Evolutionary conservation across 176 grass and related monocot genomes (phyloP).

Genomic region (Typha latifolia): DNA sequence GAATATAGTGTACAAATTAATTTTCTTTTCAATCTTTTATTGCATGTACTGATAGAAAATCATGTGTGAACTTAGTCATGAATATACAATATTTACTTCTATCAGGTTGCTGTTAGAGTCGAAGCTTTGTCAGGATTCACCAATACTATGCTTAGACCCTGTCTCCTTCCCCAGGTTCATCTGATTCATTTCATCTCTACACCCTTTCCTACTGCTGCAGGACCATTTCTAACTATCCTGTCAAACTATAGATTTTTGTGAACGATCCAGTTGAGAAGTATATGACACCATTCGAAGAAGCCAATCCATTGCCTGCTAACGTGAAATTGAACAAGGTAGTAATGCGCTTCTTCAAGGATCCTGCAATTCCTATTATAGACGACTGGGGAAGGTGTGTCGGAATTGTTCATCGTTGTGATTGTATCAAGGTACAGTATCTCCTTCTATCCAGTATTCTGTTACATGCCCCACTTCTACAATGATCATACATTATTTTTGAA

Average conservation of each 20-base stretch:
- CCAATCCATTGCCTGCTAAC: conserved; percentile 39
- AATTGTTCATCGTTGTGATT: conserved; percentile 68
- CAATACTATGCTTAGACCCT: conserved; percentile 47
- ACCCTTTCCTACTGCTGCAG: conserved; percentile 7
- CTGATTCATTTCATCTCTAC: conserved; percentile 2
- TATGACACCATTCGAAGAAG: conserved; percentile 78
- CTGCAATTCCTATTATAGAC: conserved; percentile 59
- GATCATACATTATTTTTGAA: not conserved
- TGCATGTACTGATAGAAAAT: too few species aligned
- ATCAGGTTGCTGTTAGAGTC: conserved; percentile 72
- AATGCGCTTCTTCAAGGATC: conserved; percentile 65
- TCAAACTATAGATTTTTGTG: conserved; percentile 49
- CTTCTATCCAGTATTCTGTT: not conserved
- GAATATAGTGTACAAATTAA: too few species aligned
- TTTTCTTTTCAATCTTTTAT: too few species aligned
- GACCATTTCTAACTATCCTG: not conserved
- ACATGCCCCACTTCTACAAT: not conserved
- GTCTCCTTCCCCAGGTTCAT: conserved; percentile 58
- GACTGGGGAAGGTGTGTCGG: conserved; percentile 80
- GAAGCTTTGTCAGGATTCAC: conserved; percentile 73
- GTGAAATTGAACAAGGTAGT: conserved; percentile 43
- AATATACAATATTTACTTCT: conserved; percentile 9
- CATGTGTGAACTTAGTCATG: too few species aligned
- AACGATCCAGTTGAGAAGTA: conserved; percentile 86
- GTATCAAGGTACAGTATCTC: conserved; percentile 50